These are phyloP conservation scores for Sclerotiophoma versabilis DNA, from an alignment of 2,329 filamentous ascomycete genomes.

Conservation along the genomic window DNA sequence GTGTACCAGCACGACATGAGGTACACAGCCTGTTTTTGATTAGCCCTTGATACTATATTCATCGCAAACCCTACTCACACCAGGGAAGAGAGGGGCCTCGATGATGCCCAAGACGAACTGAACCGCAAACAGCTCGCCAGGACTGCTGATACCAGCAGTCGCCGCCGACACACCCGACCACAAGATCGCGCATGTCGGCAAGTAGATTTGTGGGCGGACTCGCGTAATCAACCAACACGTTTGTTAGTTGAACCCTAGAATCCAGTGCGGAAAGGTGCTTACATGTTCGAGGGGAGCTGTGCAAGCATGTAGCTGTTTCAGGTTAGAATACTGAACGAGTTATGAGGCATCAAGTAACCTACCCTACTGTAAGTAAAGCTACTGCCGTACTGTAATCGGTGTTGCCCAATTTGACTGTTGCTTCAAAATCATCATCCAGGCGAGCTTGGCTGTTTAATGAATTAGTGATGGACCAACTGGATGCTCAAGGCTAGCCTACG, in stretches of 20 bases:
- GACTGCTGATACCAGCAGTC: constrained; percentile 69
- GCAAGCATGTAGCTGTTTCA: background rate
- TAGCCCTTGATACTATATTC: background rate
- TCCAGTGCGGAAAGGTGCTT: background rate
- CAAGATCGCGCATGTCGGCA: constrained; percentile 12
- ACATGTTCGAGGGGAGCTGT: constrained; percentile 1
- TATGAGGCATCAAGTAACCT: background rate
- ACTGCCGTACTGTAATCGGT: constrained; percentile 24
- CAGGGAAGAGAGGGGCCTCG: constrained; percentile 69
- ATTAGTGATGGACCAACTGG: background rate
- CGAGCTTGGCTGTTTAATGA: constrained; percentile 19
- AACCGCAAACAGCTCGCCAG: constrained; percentile 58
- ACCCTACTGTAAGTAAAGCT: constrained; percentile 20
- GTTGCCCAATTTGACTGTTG: constrained; percentile 20
- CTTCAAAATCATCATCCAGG: constrained; percentile 22
- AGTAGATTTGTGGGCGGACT: constrained; percentile 18
- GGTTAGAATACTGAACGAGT: background rate
- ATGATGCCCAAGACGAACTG: constrained; percentile 69
- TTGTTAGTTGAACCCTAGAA: background rate
- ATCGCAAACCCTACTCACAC: constrained; percentile 33
- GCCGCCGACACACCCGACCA: constrained; percentile 20
- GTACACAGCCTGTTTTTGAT: constrained; percentile 10
- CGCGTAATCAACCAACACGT: constrained; percentile 9
- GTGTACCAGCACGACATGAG: constrained; percentile 22
- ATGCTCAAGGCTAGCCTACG: background rate